Percentiles rank a stretch among this genome's conserved stretches.
Conservation (phyloP, 176 grass and related monocot species). For the Hordeum vulgare region MorexV3_pseudomolecules_assembly NC_058521.1:539630688-539631187, state of each 20-base stretch:
- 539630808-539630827: no score
- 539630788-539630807: no score
- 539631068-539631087: slow-evolving; percentile 5
- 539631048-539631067: neutral
- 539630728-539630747: neutral
- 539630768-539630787: no score
- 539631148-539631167: slow-evolving; percentile 16
- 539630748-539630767: no score
- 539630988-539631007: slow-evolving; percentile 28
- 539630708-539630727: no score
- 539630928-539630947: neutral
- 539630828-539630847: no score
- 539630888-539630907: neutral
- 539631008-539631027: neutral
- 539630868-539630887: neutral
- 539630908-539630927: neutral
- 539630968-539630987: no score
- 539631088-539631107: slow-evolving; percentile 17
- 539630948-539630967: neutral
- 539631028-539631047: slow-evolving; percentile 7
- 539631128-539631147: neutral
- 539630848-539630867: no score
- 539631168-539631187: neutral
- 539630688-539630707: no score
- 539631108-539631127: slow-evolving; percentile 32